Conservation (phyloP, 2,329 filamentous ascomycete species). For the Diaporthe capsici region DNA sequence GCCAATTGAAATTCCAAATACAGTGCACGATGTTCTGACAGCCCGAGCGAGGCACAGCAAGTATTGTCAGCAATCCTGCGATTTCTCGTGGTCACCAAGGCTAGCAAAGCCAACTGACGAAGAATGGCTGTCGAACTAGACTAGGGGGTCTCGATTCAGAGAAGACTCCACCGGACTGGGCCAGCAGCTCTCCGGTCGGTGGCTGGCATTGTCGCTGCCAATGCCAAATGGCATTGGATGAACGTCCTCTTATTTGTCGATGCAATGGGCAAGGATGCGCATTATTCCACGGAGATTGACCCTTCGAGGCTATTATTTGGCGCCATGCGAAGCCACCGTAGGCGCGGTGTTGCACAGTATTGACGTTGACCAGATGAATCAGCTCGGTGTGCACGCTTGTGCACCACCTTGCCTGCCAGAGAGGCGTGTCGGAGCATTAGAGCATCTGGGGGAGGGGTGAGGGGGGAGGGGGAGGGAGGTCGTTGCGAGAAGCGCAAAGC, state of each 20-base stretch:
- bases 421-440: constrained; percentile 4
- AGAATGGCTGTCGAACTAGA: neutral
- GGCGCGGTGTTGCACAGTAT: neutral
- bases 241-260: constrained; percentile 23
- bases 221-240: constrained; percentile 34
- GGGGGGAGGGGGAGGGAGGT: constrained; percentile 14
- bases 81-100: constrained; percentile 8
- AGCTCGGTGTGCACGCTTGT: neutral
- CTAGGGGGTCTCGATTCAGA: constrained; percentile 29
- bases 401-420: neutral
- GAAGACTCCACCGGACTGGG: constrained; percentile 18
- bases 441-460: neutral
- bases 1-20: neutral
- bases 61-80: constrained; percentile 13
- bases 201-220: constrained; percentile 30
- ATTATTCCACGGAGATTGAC: constrained; percentile 19
- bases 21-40: constrained; percentile 5
- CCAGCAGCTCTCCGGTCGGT: constrained; percentile 4
- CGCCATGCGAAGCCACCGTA: constrained; percentile 11
- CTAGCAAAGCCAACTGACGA: neutral
- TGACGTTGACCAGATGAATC: constrained; percentile 11
- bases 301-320: constrained; percentile 32
- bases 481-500: constrained; percentile 8
- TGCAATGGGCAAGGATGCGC: constrained; percentile 32
- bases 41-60: neutral